Percentiles rank a stretch among this genome's conserved stretches.
These are phyloP conservation scores for Amylocarpus encephaloides DNA, from an alignment of 2,329 filamentous ascomycete genomes.

Conservation along the genomic window DNA sequence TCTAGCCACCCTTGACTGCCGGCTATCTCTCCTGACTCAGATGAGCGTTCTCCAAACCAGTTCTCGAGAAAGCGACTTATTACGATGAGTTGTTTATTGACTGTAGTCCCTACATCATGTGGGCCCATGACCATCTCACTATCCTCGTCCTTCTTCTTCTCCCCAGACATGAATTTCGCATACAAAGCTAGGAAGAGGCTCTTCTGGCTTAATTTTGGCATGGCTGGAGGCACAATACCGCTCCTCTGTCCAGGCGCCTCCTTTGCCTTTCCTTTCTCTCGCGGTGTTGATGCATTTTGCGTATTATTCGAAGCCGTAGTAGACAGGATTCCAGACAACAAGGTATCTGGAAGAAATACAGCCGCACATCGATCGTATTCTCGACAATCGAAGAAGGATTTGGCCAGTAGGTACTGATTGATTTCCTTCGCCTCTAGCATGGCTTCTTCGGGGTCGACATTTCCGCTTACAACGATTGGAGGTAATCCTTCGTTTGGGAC, in stretches of 20 bases:
- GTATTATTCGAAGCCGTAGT: constrained; percentile 32
- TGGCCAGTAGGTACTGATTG: constrained; percentile 80
- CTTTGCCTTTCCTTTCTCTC: constrained; percentile 58
- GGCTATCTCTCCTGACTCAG: constrained; percentile 50
- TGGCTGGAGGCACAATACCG: constrained; percentile 10
- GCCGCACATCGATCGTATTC: constrained; percentile 92
- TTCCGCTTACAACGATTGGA: constrained; percentile 47
- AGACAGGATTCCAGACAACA: constrained; percentile 61
- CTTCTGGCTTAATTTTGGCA: constrained; percentile 72
- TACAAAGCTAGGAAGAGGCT: constrained; percentile 89
- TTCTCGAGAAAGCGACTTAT: constrained; percentile 71
- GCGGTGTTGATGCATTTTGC: constrained; percentile 38
- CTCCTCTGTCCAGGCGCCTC: constrained; percentile 10
- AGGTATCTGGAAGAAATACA: constrained; percentile 76
- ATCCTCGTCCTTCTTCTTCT: constrained; percentile 94
- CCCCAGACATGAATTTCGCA: constrained; percentile 84
- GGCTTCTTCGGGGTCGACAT: constrained; percentile 65
- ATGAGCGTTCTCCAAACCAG: constrained; percentile 67
- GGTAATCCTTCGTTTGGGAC: constrained; percentile 42
- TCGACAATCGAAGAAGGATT: constrained; percentile 89
- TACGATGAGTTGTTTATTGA: constrained; percentile 76
- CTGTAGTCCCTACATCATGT: constrained; percentile 74
- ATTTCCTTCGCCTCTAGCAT: constrained; percentile 72
- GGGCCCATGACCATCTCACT: constrained; percentile 96
- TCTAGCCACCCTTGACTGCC: constrained; percentile 89